Base-by-base conservation (phyloP, 1,139 yeast species). In the Candida freyschussii region DNA sequence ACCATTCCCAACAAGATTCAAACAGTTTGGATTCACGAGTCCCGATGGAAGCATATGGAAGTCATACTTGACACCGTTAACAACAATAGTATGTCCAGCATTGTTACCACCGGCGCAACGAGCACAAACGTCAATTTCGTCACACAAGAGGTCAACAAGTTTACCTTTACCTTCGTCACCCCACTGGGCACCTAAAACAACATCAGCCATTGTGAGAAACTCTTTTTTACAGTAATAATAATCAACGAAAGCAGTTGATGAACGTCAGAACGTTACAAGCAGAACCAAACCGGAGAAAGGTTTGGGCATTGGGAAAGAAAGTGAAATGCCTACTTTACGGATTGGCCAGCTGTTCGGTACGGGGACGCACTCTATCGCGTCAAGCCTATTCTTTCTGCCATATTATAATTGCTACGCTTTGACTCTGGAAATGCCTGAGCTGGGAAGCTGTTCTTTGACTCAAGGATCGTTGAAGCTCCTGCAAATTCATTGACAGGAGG, bases 121-220 rank as follows among this genome's bases (percentile, higher is more conserved):
- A 24, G 97, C 97, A 60, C 97, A 93, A 30, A 91, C 91, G 52
- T 91, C 98, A 50, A 89, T 81, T 50, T 85, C 78, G 54, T 87
- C 96, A 62, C 96, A 91, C 37, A 91, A 72, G 40, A 91, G 70
- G 59, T 91, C 98, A 36, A 91, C 98, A 40, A 91, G 73, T 63
- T 93, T 91, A 39, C 99, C 99, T 61, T 91, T 91, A 58, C 99
- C 99, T 75, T 91, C 99, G 59, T 91, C 99, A 45, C 99, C 99
- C 98, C 98, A 91, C 65, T 91, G 98, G 62, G 96, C 69, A 41
- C 98, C 98, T 55, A 91, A 74, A 37, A 91, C 97, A 49, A 91
- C 97, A 53, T 62, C 61, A 47, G 63, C 64, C 68, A 63, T 62
- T 17, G 10, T 34, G 15, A 13, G 18, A 17, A 23, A 23, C 17